Evolutionary conservation across 108 stramenopile species (phyloP), one percentile per base, ranked within the genome.

Genomic region (Schizochytrium sp.): DNA sequence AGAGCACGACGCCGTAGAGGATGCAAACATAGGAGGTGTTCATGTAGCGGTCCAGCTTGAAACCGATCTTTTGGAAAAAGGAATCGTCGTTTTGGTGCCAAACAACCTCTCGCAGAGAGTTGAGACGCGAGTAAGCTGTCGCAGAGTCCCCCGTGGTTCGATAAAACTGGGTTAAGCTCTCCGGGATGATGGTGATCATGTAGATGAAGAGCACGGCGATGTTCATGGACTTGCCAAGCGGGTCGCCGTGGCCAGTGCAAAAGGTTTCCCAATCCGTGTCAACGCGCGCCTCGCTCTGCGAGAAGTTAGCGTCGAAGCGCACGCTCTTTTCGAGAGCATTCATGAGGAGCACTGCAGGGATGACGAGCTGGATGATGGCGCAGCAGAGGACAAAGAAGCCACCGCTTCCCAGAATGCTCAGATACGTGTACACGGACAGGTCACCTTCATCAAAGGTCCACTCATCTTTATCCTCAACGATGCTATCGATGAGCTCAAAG

Each of bases 31-130:
- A 93, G 4, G 92, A 91, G 12, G 92, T 92, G 76, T 92, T 93
- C 91, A 93, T 91, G 72, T 92, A 93, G 21, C 91, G 87, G 48
- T 90, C 90, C 10, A 59, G 5, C 57, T 88, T 87, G 60, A 58
- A 93, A 5, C 93, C 93, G 34, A 93, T 44, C 71, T 90, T 91
- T 57, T 93, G 93, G 5, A 57, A 44, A 18, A 93, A 87, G 57
- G 63, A 72, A 87, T 92, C 93, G 34, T 93, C 91, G 4, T 90
- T 91, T 10, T 90, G 88, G 60, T 91, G 58, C 93, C 93, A 93
- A 1, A 92, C 83, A n/a, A 60, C 87, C 63, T 87, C 69, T 47
- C 93, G 89, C 55, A 93, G 63, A 45, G 88, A 90, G 63, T 88
- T 89, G 51, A 93, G 90, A 5, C 88, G 58, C 5, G 91, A 91